Evolutionary conservation across 2,329 filamentous ascomycete species (phyloP).

Genomic region (Fusarium sp.): DNA sequence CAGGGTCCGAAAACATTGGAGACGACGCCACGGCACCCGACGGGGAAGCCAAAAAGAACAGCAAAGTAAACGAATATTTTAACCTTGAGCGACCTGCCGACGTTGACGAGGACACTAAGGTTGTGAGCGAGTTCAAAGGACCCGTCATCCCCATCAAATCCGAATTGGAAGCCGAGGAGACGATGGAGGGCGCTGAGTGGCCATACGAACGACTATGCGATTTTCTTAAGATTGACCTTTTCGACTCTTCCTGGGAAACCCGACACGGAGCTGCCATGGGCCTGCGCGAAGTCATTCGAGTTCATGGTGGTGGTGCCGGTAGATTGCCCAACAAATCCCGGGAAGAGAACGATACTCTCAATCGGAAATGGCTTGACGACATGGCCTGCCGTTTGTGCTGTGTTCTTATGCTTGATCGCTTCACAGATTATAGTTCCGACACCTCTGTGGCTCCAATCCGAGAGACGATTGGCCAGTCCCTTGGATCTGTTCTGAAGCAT

Average conservation of each 20-base stretch:
- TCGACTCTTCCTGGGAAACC: constrained; percentile 94
- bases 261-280: constrained; percentile 97
- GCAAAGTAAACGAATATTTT: constrained; percentile 85
- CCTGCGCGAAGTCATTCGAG: constrained; percentile 87
- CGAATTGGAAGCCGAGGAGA: constrained; percentile 81
- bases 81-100: constrained; percentile 83
- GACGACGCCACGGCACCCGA: constrained; percentile 70
- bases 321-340: constrained; percentile 77
- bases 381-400: constrained; percentile 94
- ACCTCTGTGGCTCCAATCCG: constrained; percentile 96
- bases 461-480: constrained; percentile 93
- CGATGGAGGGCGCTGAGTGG: constrained; percentile 87
- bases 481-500: constrained; percentile 90
- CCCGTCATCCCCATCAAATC: constrained; percentile 84
- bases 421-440: constrained; percentile 97
- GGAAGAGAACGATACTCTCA: constrained; percentile 81
- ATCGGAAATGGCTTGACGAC: constrained; percentile 91
- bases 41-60: constrained; percentile 69
- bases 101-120: constrained; percentile 89
- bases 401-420: constrained; percentile 96
- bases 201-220: constrained; percentile 95
- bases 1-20: constrained; percentile 70
- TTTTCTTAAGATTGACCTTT: constrained; percentile 92
- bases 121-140: constrained; percentile 96
- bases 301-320: constrained; percentile 92